Conservation (phyloP, 495 filamentous ascomycete genomes). For the Cairneyella variabilis region DNA sequence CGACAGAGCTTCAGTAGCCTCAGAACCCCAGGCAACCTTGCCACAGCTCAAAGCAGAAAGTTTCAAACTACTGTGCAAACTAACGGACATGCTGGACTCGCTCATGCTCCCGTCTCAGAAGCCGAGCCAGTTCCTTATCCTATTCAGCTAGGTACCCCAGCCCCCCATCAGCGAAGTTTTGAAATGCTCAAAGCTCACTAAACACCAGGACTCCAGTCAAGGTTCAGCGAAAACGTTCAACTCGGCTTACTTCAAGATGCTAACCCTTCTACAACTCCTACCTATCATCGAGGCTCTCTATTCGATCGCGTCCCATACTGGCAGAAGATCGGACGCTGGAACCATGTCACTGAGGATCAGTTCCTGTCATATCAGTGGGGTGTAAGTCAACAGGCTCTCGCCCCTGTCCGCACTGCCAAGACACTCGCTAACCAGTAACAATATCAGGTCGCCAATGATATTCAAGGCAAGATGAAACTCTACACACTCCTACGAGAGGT, state of each 20-base stretch:
- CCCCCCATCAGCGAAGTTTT: too few relatives aligned
- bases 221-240: too few relatives aligned
- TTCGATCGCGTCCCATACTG: slow-evolving; percentile 30
- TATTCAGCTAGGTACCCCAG: too few relatives aligned
- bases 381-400: slow-evolving; percentile 29
- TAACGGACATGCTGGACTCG: background rate
- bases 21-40: too few relatives aligned
- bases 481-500: slow-evolving; percentile 37
- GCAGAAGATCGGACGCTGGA: slow-evolving; percentile 41
- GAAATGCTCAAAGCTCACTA: too few relatives aligned
- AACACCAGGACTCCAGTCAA: too few relatives aligned
- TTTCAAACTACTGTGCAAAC: background rate
- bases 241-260: too few relatives aligned
- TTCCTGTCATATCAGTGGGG: slow-evolving; percentile 45
- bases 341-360: slow-evolving; percentile 36
- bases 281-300: slow-evolving; percentile 3
- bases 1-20: too few relatives aligned
- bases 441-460: slow-evolving; percentile 35
- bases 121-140: too few relatives aligned
- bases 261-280: background rate
- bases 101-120: background rate
- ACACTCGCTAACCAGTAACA: background rate
- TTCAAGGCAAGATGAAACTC: slow-evolving; percentile 36
- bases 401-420: background rate
- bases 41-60: background rate